phyloP scores from a whole-genome alignment of 1,284 basidiomycete species.

The Ganoderma boninense region DNA sequence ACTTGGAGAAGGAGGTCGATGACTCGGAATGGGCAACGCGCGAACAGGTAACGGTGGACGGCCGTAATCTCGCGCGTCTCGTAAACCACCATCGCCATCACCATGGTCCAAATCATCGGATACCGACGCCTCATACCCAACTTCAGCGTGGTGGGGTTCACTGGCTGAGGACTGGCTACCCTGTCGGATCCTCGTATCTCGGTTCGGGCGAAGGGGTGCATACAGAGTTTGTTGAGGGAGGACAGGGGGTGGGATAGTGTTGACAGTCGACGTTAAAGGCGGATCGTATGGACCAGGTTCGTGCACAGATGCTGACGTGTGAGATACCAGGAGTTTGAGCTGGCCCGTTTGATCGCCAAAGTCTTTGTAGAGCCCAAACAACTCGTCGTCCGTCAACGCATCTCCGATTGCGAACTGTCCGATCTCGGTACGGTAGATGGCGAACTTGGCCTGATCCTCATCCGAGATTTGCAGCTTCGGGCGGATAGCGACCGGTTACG shows the following conservation, averaged over 20 bases:
- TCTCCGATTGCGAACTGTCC: conserved; percentile 78
- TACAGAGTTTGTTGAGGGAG: conserved; percentile 46
- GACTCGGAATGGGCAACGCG: conserved; percentile 41
- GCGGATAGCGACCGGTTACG: conserved; percentile 1
- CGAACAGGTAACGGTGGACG: conserved; percentile 48
- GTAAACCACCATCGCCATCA: conserved; percentile 54
- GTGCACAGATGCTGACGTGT: conserved; percentile 66
- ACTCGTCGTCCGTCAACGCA: conserved; percentile 70
- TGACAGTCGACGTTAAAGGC: conserved; percentile 52
- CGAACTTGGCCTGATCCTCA: conserved; percentile 78
- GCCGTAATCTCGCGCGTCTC: conserved; percentile 44
- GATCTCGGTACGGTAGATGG: conserved; percentile 89
- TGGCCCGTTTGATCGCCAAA: conserved; percentile 78
- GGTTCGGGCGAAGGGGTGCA: conserved; percentile 58
- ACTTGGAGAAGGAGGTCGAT: conserved; percentile 41
- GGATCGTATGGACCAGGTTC: conserved; percentile 49
- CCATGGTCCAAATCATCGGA: conserved; percentile 70
- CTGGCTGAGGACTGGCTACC: conserved; percentile 75
- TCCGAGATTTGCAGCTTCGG: conserved; percentile 82
- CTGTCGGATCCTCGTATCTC: conserved; percentile 63
- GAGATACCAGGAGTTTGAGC: conserved; percentile 84
- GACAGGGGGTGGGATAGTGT: conserved; percentile 62
- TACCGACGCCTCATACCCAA: conserved; percentile 70
- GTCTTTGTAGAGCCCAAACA: conserved; percentile 77
- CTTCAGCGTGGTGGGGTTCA: conserved; percentile 62